These are phyloP conservation scores for Penicillium italicum DNA, from an alignment of 2,329 filamentous ascomycete genomes.

Conservation along the genomic window DNA sequence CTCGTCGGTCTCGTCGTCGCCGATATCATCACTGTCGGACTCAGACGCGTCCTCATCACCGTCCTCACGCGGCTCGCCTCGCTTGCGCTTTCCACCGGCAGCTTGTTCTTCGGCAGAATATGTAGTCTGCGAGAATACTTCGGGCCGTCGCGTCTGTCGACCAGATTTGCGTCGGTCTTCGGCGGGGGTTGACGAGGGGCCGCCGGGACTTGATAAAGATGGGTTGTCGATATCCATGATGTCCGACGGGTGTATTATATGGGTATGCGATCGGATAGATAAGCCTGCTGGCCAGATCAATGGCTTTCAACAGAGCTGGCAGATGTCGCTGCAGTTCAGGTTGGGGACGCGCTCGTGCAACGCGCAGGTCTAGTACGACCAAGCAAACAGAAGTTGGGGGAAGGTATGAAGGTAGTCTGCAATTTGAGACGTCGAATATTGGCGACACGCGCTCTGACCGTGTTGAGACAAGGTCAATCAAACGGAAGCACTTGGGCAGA, in stretches of 20 bases:
- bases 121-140: constrained; percentile 40
- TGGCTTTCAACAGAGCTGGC: background rate
- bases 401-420: background rate
- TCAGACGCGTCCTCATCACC: constrained; percentile 36
- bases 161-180: constrained; percentile 45
- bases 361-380: constrained; percentile 20
- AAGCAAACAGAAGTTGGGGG: constrained; percentile 8
- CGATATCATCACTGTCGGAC: constrained; percentile 39
- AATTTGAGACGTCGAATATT: background rate
- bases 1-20: constrained; percentile 44
- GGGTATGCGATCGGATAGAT: constrained; percentile 1
- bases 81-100: constrained; percentile 50
- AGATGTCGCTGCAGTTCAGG: constrained; percentile 9
- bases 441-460: background rate
- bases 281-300: background rate
- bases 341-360: constrained; percentile 24
- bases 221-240: constrained; percentile 23
- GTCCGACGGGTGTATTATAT: background rate
- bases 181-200: constrained; percentile 21
- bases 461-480: background rate
- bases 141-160: constrained; percentile 42
- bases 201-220: constrained; percentile 8
- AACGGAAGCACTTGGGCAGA: constrained; percentile 2
- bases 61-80: constrained; percentile 37
- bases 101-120: constrained; percentile 27